Evolutionary conservation across 1,284 basidiomycete genomes (phyloP).

Genomic region (Rhodotorula sp.): DNA sequence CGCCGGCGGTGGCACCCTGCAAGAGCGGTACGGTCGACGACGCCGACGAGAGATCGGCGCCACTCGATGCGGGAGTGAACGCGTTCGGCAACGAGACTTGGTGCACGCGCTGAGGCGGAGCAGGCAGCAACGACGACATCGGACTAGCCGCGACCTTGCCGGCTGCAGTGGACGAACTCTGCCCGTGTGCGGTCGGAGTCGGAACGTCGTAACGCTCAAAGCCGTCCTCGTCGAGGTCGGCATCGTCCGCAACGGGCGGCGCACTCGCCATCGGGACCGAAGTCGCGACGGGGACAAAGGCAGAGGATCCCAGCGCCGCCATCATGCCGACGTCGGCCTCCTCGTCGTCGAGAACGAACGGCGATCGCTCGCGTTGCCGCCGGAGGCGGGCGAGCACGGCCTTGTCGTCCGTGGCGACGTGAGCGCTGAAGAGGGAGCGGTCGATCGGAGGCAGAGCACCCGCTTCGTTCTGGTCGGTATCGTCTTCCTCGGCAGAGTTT

Average conservation of each 20-base stretch:
- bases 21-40: background rate
- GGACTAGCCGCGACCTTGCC: background rate
- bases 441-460: conserved; percentile 11
- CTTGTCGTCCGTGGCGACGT: conserved; percentile 41
- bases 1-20: background rate
- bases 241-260: conserved; percentile 7
- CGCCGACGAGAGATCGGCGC: background rate
- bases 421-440: conserved; percentile 26
- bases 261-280: conserved; percentile 5
- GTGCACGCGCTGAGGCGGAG: background rate
- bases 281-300: background rate
- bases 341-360: background rate
- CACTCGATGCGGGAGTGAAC: background rate
- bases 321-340: no score
- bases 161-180: background rate
- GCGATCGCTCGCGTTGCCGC: background rate
- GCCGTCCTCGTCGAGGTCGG: conserved; percentile 32
- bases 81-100: background rate
- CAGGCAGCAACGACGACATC: conserved; percentile 5
- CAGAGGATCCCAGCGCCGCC: background rate
- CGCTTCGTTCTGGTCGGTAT: background rate
- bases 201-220: conserved; percentile 19
- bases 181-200: background rate
- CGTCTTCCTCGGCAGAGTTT: background rate
- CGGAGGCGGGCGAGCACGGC: conserved; percentile 31